A percentile compares a stretch with the other conserved stretches of the same genome.
Evolutionary conservation across 1,284 basidiomycete genomes (phyloP).

Genomic region (Vanrija humicola): DNA sequence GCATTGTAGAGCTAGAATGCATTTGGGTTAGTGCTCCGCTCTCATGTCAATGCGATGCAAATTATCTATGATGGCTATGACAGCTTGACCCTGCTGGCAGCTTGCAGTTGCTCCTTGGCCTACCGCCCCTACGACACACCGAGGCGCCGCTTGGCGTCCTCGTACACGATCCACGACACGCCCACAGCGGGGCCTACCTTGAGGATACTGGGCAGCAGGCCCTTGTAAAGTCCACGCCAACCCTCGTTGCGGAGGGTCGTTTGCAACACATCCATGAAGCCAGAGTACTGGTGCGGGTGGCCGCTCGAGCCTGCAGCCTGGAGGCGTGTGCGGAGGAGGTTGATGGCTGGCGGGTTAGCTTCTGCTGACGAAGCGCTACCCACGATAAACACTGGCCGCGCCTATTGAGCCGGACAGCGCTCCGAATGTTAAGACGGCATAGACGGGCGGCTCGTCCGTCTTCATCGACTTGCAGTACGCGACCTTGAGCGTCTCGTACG

Average conservation of each 20-base stretch:
- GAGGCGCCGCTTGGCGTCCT: conserved; percentile 43
- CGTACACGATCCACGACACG: conserved; percentile 80
- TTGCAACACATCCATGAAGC: conserved; percentile 76
- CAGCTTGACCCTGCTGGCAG: not conserved
- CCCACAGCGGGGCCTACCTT: conserved; percentile 95
- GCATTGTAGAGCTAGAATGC: not conserved
- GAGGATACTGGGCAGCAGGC: conserved; percentile 81
- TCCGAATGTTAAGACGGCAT: conserved; percentile 78
- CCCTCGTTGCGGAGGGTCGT: conserved; percentile 84
- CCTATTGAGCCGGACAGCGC: conserved; percentile 85
- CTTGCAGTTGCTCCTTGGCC: not conserved
- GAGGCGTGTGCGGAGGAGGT: conserved; percentile 86
- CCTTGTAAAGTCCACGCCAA: conserved; percentile 92
- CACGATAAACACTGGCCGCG: conserved; percentile 81
- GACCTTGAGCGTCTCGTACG: conserved; percentile 84
- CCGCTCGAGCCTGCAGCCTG: conserved; percentile 94
- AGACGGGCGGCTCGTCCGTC: conserved; percentile 74
- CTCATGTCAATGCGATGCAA: conserved; percentile 8
- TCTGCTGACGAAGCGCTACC: conserved; percentile 10
- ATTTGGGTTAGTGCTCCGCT: not conserved
- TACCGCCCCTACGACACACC: conserved; percentile 28
- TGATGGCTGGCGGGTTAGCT: conserved; percentile 55
- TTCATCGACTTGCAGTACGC: conserved; percentile 74
- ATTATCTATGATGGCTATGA: conserved; percentile 11
- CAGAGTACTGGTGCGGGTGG: conserved; percentile 82